Evolutionary conservation across 2,329 filamentous ascomycete species (phyloP), one percentile per base, ranked within the genome.

Genomic region (Truncatella angustata): DNA sequence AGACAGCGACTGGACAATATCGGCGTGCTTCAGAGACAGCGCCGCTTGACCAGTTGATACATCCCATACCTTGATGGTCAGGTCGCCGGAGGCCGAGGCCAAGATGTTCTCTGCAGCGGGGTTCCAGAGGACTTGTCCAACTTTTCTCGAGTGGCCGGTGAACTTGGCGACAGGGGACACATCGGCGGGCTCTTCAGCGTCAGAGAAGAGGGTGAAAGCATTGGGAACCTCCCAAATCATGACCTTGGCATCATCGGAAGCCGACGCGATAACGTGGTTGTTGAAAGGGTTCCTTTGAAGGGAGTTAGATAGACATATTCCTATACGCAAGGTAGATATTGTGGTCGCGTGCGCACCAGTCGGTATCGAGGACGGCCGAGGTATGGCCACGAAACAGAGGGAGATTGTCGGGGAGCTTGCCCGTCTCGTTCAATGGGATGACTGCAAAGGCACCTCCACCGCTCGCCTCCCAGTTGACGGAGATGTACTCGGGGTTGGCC

Each of bases 61-160:
- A 73, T 99, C 94, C 94, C 94, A 99, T 49, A 99, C 75, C 78
- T 97, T 97, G 73, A 97, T 83, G 14, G 87, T 91, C 73, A 91
- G 92, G 72, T 99, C 94, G 66, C 93, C 94, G 12, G 94, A 97
- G 34, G 93, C 89, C 26, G 92, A 96, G 50, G 94, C 93, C 47
- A 99, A 87, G 61, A 99, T 87, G 72, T 95, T 96, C 68, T 96
- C 91, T 64, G 94, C 94, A 37, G 93, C 86, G 48, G 94, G 92
- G 76, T 99, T 97, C 81, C 97, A 99, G 50, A 97, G 84, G 60
- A 99, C 93, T 72, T 99, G 94, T 56, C 94, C 94, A 58, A 99
- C 91, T 75, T 99, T 99, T 73, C 93, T 89, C 60, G 91, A 86
- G 71, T 99, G 94, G 10, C 93, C 94, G 46, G 83, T 81, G 57